Evolutionary conservation across 2,329 filamentous ascomycete genomes (phyloP).

Genomic region (Chaetomium olivaceum): DNA sequence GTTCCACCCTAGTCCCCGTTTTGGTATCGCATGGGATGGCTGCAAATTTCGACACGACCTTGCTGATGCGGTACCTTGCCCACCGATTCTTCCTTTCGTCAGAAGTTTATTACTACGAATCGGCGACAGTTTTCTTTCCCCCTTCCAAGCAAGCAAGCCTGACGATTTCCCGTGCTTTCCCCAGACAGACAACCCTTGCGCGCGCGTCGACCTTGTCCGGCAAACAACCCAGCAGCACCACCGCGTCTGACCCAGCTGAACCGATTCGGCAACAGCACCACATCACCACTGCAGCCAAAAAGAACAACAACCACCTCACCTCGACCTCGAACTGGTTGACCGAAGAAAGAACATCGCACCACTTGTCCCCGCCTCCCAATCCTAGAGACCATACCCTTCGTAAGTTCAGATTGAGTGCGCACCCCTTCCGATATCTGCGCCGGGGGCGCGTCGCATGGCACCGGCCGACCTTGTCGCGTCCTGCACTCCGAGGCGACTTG

Average conservation of each 20-base stretch:
- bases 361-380: neutral
- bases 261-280: neutral
- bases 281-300: neutral
- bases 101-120: constrained; percentile 25
- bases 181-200: constrained; percentile 2
- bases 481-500: neutral
- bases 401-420: constrained; percentile 11
- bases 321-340: neutral
- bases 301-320: neutral
- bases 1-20: constrained; percentile 43
- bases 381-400: neutral
- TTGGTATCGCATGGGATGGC: constrained; percentile 41
- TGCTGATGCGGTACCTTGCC: neutral
- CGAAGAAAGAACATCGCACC: neutral
- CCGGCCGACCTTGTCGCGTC: constrained; percentile 6
- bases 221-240: neutral
- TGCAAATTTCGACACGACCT: constrained; percentile 31
- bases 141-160: constrained; percentile 3
- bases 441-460: constrained; percentile 13
- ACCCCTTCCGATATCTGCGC: neutral
- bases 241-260: neutral
- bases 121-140: constrained; percentile 7
- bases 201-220: neutral
- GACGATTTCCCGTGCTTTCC: constrained; percentile 5
- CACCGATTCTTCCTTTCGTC: constrained; percentile 26